Conservation (phyloP, 148 eudicot species). For the Amaranthus hypochondriacus region DNA sequence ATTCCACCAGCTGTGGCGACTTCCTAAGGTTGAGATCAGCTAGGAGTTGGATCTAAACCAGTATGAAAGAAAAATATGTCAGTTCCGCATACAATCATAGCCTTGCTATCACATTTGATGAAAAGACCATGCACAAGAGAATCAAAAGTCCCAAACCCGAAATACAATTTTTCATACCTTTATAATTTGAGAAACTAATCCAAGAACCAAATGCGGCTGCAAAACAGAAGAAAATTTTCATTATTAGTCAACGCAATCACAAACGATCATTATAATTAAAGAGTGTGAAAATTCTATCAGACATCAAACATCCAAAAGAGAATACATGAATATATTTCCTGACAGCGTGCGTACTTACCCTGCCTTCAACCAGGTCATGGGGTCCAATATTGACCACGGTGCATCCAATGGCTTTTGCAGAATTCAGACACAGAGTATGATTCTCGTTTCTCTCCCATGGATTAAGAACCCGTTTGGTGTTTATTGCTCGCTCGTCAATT, state of each 20-base stretch:
- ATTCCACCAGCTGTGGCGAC: slow-evolving; percentile 89
- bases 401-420: slow-evolving; percentile 98
- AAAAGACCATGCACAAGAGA: not conserved
- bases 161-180: slow-evolving; percentile 43
- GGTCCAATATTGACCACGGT: slow-evolving; percentile 97
- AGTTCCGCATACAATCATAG: not conserved
- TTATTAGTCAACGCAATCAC: not conserved
- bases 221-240: slow-evolving; percentile 15
- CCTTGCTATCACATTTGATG: not conserved
- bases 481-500: slow-evolving; percentile 89
- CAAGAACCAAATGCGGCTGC: slow-evolving; percentile 92
- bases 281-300: not conserved
- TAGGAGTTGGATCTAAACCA: slow-evolving; percentile 72
- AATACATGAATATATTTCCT: too few relatives aligned
- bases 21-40: slow-evolving; percentile 92
- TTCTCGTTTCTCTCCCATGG: slow-evolving; percentile 99
- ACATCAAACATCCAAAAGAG: too few relatives aligned
- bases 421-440: slow-evolving; percentile 94
- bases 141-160: not conserved
- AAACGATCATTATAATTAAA: too few relatives aligned
- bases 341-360: slow-evolving; percentile 45
- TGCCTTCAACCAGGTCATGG: slow-evolving; percentile 95
- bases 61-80: slow-evolving; percentile 6
- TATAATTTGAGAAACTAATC: slow-evolving; percentile 88
- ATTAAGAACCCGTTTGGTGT: slow-evolving; percentile 75